A percentile compares a stretch with the other conserved stretches of the same genome.
Conservation (phyloP, 2,329 filamentous ascomycete genomes). For the Ceratocystis variospora region DNA sequence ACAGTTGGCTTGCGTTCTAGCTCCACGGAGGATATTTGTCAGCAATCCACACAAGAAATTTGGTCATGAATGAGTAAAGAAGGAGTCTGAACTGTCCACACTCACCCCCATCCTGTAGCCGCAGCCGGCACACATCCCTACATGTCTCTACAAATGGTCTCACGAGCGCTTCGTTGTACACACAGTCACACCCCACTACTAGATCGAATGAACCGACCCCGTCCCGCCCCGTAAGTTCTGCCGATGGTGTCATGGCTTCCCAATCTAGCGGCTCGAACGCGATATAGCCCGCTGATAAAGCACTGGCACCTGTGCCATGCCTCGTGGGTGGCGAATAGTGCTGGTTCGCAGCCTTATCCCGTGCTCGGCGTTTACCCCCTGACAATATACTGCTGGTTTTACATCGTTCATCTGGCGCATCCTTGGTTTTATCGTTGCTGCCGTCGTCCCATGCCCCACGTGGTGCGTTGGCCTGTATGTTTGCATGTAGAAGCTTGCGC, state of each 20-base stretch:
- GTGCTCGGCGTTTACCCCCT: not conserved
- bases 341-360: not conserved
- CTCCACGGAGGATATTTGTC: slow-evolving; percentile 12
- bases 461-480: slow-evolving; percentile 50
- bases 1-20: slow-evolving; percentile 39
- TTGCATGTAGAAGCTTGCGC: slow-evolving; percentile 58
- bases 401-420: not conserved
- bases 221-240: slow-evolving; percentile 24
- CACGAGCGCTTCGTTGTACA: slow-evolving; percentile 85
- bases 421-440: slow-evolving; percentile 1
- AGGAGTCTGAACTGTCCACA: not conserved
- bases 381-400: not conserved
- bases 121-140: slow-evolving; percentile 54
- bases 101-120: slow-evolving; percentile 23
- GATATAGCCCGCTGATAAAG: slow-evolving; percentile 28
- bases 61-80: no score
- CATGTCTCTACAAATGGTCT: slow-evolving; percentile 71
- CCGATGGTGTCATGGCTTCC: slow-evolving; percentile 51
- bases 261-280: slow-evolving; percentile 60
- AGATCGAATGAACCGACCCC: slow-evolving; percentile 41
- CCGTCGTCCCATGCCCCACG: slow-evolving; percentile 9
- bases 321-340: no score
- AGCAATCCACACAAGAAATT: no score
- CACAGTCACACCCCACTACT: slow-evolving; percentile 78
- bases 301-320: no score